These are phyloP conservation scores for Kondoa subrosea DNA, from an alignment of 768 basidiomycete genomes.

Conservation along the genomic window DNA sequence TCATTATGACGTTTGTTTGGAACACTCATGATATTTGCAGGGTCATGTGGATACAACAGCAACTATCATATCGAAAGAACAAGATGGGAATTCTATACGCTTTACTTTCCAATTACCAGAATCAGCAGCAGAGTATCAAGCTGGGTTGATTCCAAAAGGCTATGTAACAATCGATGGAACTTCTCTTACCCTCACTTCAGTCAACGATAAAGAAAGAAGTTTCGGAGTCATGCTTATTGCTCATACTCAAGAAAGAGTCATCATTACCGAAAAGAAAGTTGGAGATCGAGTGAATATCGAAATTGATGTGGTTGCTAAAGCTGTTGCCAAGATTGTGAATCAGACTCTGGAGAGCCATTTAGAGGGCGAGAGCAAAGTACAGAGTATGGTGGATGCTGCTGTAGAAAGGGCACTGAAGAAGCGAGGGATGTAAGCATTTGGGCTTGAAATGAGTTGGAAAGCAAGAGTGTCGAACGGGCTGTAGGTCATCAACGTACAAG, in stretches of 20 bases:
- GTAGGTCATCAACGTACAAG: no score
- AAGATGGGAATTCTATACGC: slow-evolving; percentile 78
- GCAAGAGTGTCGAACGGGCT: background rate
- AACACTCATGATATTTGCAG: slow-evolving; percentile 34
- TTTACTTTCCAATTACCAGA: slow-evolving; percentile 52
- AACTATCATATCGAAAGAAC: slow-evolving; percentile 45
- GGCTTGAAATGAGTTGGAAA: background rate
- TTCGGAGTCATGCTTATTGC: slow-evolving; percentile 91
- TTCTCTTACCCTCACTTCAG: slow-evolving; percentile 72
- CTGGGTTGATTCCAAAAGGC: slow-evolving; percentile 70
- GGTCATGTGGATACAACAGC: slow-evolving; percentile 89
- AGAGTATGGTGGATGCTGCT: background rate
- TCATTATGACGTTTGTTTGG: background rate
- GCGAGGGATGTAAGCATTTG: background rate
- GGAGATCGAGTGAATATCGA: slow-evolving; percentile 85
- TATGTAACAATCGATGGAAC: slow-evolving; percentile 88
- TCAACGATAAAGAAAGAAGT: slow-evolving; percentile 41
- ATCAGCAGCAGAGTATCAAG: slow-evolving; percentile 26
- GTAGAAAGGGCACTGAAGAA: background rate
- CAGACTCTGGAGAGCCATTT: slow-evolving; percentile 24
- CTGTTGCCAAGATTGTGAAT: slow-evolving; percentile 64
- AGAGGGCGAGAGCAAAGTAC: slow-evolving; percentile 10
- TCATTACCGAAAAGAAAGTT: slow-evolving; percentile 52
- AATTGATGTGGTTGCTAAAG: slow-evolving; percentile 87
- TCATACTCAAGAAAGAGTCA: slow-evolving; percentile 79